phyloP scores from a whole-genome alignment of 257 asterid species.

The Gardenia jasminoides region DNA sequence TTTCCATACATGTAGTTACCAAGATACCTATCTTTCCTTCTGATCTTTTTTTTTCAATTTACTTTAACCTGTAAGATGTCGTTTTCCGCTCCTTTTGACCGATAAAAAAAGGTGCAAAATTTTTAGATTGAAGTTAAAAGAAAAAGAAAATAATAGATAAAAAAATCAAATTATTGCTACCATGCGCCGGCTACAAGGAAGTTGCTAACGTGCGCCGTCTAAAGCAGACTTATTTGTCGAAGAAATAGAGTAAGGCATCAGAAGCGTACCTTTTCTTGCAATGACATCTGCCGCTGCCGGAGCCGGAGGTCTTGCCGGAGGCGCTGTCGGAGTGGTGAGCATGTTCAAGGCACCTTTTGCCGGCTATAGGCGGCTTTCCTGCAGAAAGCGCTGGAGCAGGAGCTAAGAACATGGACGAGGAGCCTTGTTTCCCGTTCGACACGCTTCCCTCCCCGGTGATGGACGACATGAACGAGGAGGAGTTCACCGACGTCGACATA shows the following conservation, averaged over 20 bases:
- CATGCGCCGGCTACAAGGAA: background rate
- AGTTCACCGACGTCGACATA: conserved; percentile 41
- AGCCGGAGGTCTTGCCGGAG: conserved; percentile 55
- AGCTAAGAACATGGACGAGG: conserved; percentile 35
- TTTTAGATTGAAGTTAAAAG: background rate
- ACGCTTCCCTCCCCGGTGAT: conserved; percentile 89
- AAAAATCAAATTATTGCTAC: background rate
- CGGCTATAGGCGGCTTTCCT: conserved; percentile 58
- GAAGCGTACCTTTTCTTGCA: conserved; percentile 67
- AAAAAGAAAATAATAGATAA: background rate
- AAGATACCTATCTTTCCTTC: no score
- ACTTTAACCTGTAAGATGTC: no score
- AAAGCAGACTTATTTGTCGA: no score
- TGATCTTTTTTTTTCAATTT: no score
- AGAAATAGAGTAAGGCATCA: background rate
- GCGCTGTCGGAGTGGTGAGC: conserved; percentile 43
- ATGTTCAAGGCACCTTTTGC: conserved; percentile 71
- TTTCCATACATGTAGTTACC: background rate
- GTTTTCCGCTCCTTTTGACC: no score
- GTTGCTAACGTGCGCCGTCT: background rate
- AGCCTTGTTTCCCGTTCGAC: conserved; percentile 51
- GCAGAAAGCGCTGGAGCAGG: conserved; percentile 44
- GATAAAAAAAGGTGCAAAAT: no score
- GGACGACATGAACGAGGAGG: conserved; percentile 59
- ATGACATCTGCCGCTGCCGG: conserved; percentile 60